Conservation (phyloP, 1,284 basidiomycete species). For the Malassezia japonica region DNA sequence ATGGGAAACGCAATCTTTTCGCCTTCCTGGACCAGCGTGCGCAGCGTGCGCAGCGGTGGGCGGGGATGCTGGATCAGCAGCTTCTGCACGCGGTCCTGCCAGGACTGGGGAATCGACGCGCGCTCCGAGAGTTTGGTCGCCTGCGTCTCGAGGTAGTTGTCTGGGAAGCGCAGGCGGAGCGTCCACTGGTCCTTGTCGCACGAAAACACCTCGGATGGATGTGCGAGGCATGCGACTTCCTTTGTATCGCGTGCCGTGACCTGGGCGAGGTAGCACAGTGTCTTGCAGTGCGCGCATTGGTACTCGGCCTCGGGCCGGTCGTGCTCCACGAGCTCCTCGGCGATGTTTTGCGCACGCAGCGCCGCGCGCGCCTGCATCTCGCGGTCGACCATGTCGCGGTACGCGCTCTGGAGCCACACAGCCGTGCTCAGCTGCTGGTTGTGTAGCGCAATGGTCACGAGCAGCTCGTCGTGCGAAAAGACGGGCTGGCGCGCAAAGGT, state of each 20-base stretch:
- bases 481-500: constrained; percentile 84
- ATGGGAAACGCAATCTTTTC: constrained; percentile 70
- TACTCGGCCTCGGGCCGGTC: constrained; percentile 86
- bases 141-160: constrained; percentile 57
- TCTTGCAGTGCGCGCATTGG: constrained; percentile 86
- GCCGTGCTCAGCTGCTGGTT: constrained; percentile 87
- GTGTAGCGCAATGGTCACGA: constrained; percentile 88
- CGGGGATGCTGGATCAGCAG: constrained; percentile 56
- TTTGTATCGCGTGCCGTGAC: constrained; percentile 56
- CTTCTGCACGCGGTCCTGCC: constrained; percentile 64
- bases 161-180: constrained; percentile 70
- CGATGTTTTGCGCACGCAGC: constrained; percentile 52
- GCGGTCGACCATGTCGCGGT: constrained; percentile 78
- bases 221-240: constrained; percentile 73
- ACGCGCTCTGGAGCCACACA: constrained; percentile 63
- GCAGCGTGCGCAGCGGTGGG: constrained; percentile 65
- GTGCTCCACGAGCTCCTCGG: constrained; percentile 56
- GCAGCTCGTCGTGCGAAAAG: constrained; percentile 93
- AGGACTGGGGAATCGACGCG: constrained; percentile 64
- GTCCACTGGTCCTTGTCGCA: constrained; percentile 57
- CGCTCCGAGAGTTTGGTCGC: constrained; percentile 53
- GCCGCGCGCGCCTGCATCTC: constrained; percentile 62
- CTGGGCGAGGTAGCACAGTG: constrained; percentile 90
- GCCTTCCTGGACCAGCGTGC: constrained; percentile 70
- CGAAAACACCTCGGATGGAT: constrained; percentile 67